Evolutionary conservation across 108 stramenopile genomes (phyloP), one percentile per base, ranked within the genome.

Genomic region (Cyclotella kingstonii): DNA sequence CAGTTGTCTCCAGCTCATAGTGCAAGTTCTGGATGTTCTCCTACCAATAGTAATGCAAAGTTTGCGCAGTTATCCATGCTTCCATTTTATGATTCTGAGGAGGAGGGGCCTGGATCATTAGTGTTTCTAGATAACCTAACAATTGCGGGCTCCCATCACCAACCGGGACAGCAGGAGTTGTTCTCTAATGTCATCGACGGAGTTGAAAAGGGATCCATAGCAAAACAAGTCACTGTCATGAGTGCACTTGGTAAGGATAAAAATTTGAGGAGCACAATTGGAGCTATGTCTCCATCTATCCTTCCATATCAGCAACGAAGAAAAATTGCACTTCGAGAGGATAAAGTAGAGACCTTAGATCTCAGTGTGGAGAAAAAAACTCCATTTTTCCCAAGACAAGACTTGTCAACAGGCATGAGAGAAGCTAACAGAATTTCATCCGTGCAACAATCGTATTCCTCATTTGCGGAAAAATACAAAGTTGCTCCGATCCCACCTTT

Each of bases 81-180:
- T 14, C 18, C 55, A 48, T 71, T 71, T 63, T 71, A 71, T 45
- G 70, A 71, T 36, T 49, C 46, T 4, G 70, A 71, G 39, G 70
- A 71, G 4, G 70, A 70, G 11, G 70, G 60, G 30, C 53, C 28
- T 0, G 54, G 54, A 3, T 63, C 61, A 10, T 30, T 71, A 21
- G 61, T 71, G 14, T 63, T 71, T 36, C 46, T 71, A 35, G 56
- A 46, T 40, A 25, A 39, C 19, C n/a, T 30, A 21, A 51, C 66
- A 9, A 9, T 15, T 5, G 3, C 46, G 35, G 27, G 11, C 46
- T 34, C 29, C 34, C 33, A 36, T 18, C 36, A 50, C 14, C 39
- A 49, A 19, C 66, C 54, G 14, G 21, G 4, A 70, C 52, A 42
- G 40, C 23, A 1, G 45, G 45, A 46, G 45, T 18, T 1, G 45